These are phyloP conservation scores for Mortierella sp. DNA, from an alignment of 371 early-diverging fungal genomes.

Conservation along the genomic window DNA sequence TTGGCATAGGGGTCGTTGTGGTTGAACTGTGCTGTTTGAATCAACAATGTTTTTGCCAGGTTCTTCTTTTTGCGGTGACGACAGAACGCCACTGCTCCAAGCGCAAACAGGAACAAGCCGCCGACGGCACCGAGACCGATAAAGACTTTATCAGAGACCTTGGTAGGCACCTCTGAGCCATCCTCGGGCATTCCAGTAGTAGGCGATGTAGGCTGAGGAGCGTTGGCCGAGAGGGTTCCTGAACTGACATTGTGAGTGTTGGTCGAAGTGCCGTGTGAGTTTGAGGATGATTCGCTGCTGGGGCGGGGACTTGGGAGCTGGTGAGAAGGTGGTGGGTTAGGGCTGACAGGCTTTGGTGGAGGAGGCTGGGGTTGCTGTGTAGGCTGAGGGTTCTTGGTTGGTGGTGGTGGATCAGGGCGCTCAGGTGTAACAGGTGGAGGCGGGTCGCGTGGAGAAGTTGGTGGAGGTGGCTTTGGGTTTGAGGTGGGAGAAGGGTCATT, in stretches of 20 bases:
- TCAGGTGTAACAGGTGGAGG: background rate
- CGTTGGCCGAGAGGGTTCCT: background rate
- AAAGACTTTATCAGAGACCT: conserved; percentile 39
- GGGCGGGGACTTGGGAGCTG: conserved; percentile 8
- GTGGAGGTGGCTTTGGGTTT: background rate
- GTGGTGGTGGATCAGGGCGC: background rate
- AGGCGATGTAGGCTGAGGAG: conserved; percentile 12
- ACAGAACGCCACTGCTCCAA: conserved; percentile 51
- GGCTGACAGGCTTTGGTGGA: conserved; percentile 8
- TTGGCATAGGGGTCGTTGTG: conserved; percentile 56
- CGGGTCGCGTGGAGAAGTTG: background rate
- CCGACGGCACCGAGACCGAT: conserved; percentile 37
- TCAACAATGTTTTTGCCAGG: conserved; percentile 39
- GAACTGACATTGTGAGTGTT: background rate
- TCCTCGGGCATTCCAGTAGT: conserved; percentile 4
- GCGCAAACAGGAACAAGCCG: conserved; percentile 49
- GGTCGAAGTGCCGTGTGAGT: conserved; percentile 2
- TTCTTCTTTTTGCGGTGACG: conserved; percentile 59
- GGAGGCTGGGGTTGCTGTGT: background rate
- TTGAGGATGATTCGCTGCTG: conserved; percentile 1
- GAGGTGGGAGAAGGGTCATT: background rate
- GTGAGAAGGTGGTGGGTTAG: background rate
- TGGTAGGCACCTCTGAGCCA: conserved; percentile 38
- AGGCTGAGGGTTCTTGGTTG: background rate
- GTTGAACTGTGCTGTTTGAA: conserved; percentile 56